Evolutionary conservation across 2,329 filamentous ascomycete species (phyloP).

Genomic region (Colletotrichum navitas): DNA sequence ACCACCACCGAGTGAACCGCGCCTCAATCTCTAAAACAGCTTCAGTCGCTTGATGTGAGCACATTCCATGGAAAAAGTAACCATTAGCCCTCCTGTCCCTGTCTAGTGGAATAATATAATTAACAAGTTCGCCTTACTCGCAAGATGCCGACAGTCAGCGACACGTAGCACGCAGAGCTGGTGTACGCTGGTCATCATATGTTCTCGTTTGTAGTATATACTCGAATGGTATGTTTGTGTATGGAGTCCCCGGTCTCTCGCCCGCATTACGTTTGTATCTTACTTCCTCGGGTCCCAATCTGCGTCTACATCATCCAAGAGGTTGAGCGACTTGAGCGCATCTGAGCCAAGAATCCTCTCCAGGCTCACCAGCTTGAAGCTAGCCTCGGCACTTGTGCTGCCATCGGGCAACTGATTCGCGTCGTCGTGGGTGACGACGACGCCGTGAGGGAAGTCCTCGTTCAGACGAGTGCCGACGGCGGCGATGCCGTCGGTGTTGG

Average conservation of each 20-base stretch:
- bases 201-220: not conserved
- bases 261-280: not conserved
- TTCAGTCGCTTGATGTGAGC: not conserved
- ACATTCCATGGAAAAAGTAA: no score
- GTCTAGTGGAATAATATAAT: not conserved
- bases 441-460: conserved; percentile 55
- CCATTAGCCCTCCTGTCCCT: not conserved
- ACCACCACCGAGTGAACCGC: not conserved
- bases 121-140: not conserved
- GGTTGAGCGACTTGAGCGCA: conserved; percentile 44
- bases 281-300: conserved; percentile 56
- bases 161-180: not conserved
- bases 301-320: conserved; percentile 53
- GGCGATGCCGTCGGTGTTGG: conserved; percentile 65
- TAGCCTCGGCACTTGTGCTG: conserved; percentile 59
- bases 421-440: conserved; percentile 67
- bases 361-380: conserved; percentile 63
- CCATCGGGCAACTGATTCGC: conserved; percentile 63
- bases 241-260: not conserved
- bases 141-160: not conserved
- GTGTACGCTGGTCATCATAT: not conserved
- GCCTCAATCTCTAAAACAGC: not conserved
- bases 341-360: conserved; percentile 54
- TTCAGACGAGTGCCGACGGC: conserved; percentile 60
- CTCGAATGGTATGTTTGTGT: not conserved